Conservation (phyloP, 495 filamentous ascomycete genomes). For the Aeminium ludgeri region DNA sequence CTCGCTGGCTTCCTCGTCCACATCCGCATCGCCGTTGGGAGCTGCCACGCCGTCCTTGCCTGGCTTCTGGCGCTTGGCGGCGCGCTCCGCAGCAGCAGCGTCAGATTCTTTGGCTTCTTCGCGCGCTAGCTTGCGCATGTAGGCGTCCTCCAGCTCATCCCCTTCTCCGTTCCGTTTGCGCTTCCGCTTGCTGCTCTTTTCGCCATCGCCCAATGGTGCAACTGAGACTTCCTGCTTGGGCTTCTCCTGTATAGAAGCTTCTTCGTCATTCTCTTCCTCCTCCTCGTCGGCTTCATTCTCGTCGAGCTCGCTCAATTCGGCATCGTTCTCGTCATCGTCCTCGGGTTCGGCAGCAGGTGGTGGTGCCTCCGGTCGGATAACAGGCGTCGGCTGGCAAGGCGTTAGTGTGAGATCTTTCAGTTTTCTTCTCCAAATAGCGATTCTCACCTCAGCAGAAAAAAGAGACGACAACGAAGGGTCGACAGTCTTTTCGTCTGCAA, state of each 20-base stretch:
- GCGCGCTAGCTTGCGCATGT: slow-evolving; percentile 54
- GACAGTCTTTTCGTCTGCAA: slow-evolving; percentile 32
- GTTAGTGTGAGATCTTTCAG: background rate
- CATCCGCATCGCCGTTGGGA: slow-evolving; percentile 3
- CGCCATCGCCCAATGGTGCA: background rate
- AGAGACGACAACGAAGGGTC: slow-evolving; percentile 64
- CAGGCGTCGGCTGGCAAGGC: background rate
- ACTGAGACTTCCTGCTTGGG: background rate
- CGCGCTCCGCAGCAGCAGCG: slow-evolving; percentile 27
- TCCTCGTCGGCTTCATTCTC: background rate
- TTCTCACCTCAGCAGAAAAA: slow-evolving; percentile 58
- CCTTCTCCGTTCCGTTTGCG: slow-evolving; percentile 55
- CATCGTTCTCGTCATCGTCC: slow-evolving; percentile 6
- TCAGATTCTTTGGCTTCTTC: slow-evolving; percentile 36
- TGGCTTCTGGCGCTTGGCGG: slow-evolving; percentile 31
- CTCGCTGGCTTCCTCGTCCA: slow-evolving; percentile 9
- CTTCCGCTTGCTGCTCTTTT: slow-evolving; percentile 33
- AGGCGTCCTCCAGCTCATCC: slow-evolving; percentile 65
- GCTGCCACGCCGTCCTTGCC: slow-evolving; percentile 19
- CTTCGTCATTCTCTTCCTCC: slow-evolving; percentile 20
- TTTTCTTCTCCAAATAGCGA: background rate
- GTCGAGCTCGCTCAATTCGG: too few relatives aligned
- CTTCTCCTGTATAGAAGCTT: slow-evolving; percentile 9
- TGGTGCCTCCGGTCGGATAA: slow-evolving; percentile 1
- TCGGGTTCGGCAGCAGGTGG: slow-evolving; percentile 17